phyloP scores from a whole-genome alignment of 164 flowering plant genomes.

The Paratinospora sagittata region DNA sequence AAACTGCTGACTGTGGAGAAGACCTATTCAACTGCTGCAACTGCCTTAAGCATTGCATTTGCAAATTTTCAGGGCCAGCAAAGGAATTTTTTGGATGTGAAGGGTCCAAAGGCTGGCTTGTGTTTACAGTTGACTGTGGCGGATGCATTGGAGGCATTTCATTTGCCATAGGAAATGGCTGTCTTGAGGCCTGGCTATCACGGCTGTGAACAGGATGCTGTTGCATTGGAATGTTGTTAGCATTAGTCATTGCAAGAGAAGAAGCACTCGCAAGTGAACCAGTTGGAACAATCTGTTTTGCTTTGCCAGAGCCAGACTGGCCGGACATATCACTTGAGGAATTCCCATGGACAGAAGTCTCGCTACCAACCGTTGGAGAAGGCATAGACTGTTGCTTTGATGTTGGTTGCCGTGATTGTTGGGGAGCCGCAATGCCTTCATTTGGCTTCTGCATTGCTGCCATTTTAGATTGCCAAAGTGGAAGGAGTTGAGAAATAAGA shows the following conservation, averaged over 20 bases:
- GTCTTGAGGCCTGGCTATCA: slow-evolving; percentile 54
- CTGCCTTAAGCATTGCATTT: slow-evolving; percentile 57
- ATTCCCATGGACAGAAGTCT: slow-evolving; percentile 61
- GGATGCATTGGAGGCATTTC: slow-evolving; percentile 61
- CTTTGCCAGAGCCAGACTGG: slow-evolving; percentile 55
- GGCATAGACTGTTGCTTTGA: slow-evolving; percentile 53
- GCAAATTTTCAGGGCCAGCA: slow-evolving; percentile 39
- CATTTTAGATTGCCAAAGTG: slow-evolving; percentile 70
- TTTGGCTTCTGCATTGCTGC: slow-evolving; percentile 57
- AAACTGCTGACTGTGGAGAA: slow-evolving; percentile 40
- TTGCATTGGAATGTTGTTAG: slow-evolving; percentile 39
- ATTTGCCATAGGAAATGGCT: slow-evolving; percentile 35
- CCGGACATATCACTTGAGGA: slow-evolving; percentile 72
- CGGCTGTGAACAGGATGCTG: slow-evolving; percentile 45
- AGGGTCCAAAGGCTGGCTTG: slow-evolving; percentile 44
- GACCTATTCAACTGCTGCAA: slow-evolving; percentile 40
- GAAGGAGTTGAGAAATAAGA: slow-evolving; percentile 69
- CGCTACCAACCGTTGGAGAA: slow-evolving; percentile 56
- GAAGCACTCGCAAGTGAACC: slow-evolving; percentile 42
- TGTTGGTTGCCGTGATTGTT: slow-evolving; percentile 34
- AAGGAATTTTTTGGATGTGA: slow-evolving; percentile 30
- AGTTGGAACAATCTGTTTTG: slow-evolving; percentile 44
- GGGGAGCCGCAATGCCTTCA: slow-evolving; percentile 45
- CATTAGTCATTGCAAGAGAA: slow-evolving; percentile 27
- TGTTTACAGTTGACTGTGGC: slow-evolving; percentile 45